Conservation (phyloP, 2,329 filamentous ascomycete genomes). For the Diaporthe longicolla region DNA sequence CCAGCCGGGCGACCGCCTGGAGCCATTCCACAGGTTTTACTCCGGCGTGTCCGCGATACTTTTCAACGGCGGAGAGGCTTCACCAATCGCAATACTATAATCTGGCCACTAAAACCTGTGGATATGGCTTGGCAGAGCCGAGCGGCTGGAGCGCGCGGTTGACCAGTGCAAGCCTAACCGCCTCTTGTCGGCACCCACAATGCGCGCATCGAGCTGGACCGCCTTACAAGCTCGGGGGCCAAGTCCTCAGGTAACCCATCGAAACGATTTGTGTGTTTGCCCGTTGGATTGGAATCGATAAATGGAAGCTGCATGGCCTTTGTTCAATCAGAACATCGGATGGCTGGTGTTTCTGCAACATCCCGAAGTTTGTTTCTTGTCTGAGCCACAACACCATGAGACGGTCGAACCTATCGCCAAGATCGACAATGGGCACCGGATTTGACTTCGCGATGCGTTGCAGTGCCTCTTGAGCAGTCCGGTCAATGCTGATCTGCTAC, state of each 20-base stretch:
- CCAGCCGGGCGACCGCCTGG: not conserved
- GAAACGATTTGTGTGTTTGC: constrained; percentile 24
- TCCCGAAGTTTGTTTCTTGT: constrained; percentile 23
- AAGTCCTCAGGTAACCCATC: constrained; percentile 23
- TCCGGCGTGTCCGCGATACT: constrained; percentile 24
- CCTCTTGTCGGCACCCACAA: not conserved
- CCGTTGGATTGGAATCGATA: constrained; percentile 19
- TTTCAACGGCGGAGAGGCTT: constrained; percentile 5
- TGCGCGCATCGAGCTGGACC: constrained; percentile 7
- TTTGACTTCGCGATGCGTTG: constrained; percentile 16
- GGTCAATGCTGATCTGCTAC: not conserved
- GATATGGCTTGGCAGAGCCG: constrained; percentile 12
- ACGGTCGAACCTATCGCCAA: constrained; percentile 32
- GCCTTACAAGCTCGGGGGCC: constrained; percentile 24
- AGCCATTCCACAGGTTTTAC: not conserved
- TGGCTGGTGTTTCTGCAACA: constrained; percentile 24
- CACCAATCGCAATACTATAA: constrained; percentile 29
- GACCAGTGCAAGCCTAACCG: not conserved
- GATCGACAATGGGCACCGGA: constrained; percentile 1
- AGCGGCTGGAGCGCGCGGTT: constrained; percentile 16
- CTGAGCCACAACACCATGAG: constrained; percentile 24
- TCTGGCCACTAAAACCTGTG: not conserved
- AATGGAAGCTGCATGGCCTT: not conserved
- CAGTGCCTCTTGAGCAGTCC: not conserved
- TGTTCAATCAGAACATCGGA: constrained; percentile 27